Evolutionary conservation across 2,329 filamentous ascomycete genomes (phyloP).

Genomic region (Rutstroemia sp.): DNA sequence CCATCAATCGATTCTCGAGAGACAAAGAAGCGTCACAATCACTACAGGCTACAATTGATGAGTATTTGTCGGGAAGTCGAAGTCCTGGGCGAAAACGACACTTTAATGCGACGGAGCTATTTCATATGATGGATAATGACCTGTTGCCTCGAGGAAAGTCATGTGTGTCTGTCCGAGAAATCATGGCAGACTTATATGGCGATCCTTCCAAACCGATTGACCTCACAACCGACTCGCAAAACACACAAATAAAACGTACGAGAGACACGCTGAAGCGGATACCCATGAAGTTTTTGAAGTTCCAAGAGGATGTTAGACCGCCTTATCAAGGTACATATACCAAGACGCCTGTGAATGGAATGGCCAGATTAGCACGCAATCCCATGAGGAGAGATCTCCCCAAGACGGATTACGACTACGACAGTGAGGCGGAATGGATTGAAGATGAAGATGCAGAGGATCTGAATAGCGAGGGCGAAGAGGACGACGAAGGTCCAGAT

Average conservation of each 20-base stretch:
- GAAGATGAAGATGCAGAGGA: constrained; percentile 58
- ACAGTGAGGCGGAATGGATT: constrained; percentile 79
- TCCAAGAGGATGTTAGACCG: constrained; percentile 58
- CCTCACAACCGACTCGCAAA: constrained; percentile 27
- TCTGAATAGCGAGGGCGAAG: constrained; percentile 53
- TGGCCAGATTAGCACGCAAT: constrained; percentile 45
- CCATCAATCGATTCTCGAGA: constrained; percentile 43
- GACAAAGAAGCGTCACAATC: constrained; percentile 48
- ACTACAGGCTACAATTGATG: constrained; percentile 46
- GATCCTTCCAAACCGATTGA: constrained; percentile 24
- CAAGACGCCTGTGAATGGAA: constrained; percentile 37
- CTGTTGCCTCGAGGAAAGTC: constrained; percentile 36
- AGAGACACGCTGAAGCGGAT: constrained; percentile 17
- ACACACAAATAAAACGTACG: constrained; percentile 24
- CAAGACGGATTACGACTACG: constrained; percentile 72
- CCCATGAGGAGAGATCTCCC: constrained; percentile 46
- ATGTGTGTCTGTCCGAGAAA: constrained; percentile 22
- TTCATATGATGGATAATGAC: constrained; percentile 35
- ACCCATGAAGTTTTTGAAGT: constrained; percentile 32
- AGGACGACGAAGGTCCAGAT: constrained; percentile 58
- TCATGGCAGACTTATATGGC: constrained; percentile 25
- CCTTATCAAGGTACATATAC: constrained; percentile 65
- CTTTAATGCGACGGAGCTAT: constrained; percentile 40
- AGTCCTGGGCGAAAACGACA: constrained; percentile 35
- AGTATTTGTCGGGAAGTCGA: constrained; percentile 41